phyloP scores from a whole-genome alignment of 805 yeast genomes.

The Monosporozyma aerobia region DNA sequence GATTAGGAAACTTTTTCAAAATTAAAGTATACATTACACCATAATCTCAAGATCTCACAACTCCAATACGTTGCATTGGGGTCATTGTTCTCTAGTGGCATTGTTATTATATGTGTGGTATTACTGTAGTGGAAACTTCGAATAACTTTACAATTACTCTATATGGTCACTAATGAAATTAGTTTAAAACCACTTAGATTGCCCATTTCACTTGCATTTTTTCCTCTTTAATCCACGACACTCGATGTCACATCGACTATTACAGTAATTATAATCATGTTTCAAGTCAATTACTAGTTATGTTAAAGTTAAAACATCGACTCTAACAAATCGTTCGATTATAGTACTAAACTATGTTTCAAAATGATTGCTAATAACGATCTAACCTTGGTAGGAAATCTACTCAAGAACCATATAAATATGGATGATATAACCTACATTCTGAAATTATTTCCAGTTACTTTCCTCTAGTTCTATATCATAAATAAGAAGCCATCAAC shows the following conservation, averaged over 20 bases:
- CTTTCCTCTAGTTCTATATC: neutral
- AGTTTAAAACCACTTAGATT: neutral
- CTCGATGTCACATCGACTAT: neutral
- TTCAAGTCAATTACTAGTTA: neutral
- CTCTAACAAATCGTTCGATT: neutral
- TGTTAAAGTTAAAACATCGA: neutral
- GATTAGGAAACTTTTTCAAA: conserved; percentile 1
- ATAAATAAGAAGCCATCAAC: neutral
- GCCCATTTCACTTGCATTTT: neutral
- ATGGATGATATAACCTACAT: neutral
- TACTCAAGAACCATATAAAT: neutral
- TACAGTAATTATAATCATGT: neutral
- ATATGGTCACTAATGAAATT: neutral
- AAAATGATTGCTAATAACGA: neutral
- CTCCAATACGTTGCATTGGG: neutral
- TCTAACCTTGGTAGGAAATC: neutral
- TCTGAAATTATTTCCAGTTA: neutral
- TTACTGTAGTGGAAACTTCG: neutral
- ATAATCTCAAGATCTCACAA: neutral
- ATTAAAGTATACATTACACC: neutral
- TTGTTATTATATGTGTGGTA: neutral
- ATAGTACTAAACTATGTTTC: neutral
- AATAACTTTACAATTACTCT: neutral
- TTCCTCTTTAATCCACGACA: neutral
- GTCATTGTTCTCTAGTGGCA: neutral